phyloP scores from a whole-genome alignment of 371 early-diverging fungal species.

The Lichtheimia ramosa region DNA sequence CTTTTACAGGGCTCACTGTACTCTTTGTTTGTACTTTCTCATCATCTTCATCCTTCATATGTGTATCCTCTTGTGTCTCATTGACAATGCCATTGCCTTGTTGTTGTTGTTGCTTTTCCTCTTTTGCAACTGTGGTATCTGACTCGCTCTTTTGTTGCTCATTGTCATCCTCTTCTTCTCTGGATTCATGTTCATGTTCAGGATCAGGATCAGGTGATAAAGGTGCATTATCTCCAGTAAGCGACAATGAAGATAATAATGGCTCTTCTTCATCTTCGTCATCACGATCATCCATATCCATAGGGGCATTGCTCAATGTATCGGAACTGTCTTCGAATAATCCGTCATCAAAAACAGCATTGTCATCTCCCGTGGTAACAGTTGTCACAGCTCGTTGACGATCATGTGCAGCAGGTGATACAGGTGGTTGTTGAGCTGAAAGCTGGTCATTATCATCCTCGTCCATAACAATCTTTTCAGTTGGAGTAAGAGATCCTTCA shows the following conservation, averaged over 20 bases:
- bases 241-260: constrained; percentile 3
- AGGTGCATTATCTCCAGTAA: constrained; percentile 2
- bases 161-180: constrained; percentile 10
- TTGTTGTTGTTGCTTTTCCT: too few species aligned
- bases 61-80: background rate
- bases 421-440: too few species aligned
- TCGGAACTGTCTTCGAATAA: constrained; percentile 18
- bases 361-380: background rate
- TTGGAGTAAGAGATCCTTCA: constrained; percentile 23
- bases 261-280: constrained; percentile 21
- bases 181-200: constrained; percentile 7
- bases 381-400: background rate
- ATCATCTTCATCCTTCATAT: background rate
- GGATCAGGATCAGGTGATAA: constrained; percentile 13
- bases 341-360: constrained; percentile 6
- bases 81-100: too few species aligned
- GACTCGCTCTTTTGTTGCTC: too few species aligned
- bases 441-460: constrained; percentile 11
- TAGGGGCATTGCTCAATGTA: constrained; percentile 17
- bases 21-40: background rate
- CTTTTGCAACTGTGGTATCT: too few species aligned
- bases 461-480: constrained; percentile 13
- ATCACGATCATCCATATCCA: constrained; percentile 18
- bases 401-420: too few species aligned
- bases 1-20: background rate